Evolutionary conservation across 176 grass and related monocot genomes (phyloP).

Genomic region (Hsuehochloa calcarea): DNA sequence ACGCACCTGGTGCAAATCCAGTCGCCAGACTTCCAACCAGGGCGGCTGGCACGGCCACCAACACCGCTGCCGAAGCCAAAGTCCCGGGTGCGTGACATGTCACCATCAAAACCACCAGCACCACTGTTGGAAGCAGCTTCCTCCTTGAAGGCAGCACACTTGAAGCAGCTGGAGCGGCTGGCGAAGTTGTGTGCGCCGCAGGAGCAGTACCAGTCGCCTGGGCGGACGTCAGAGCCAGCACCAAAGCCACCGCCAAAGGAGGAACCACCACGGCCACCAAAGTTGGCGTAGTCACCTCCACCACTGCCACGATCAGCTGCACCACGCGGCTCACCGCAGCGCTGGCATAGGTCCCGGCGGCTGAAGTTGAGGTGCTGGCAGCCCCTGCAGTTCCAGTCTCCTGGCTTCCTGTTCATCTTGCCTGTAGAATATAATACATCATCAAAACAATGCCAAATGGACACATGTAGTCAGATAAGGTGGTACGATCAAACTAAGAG

Average conservation of each 20-base stretch:
- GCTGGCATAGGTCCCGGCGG: slow-evolving; percentile 80
- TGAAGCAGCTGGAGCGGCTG: slow-evolving; percentile 95
- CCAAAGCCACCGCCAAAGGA: slow-evolving; percentile 56
- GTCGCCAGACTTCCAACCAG: slow-evolving; percentile 89
- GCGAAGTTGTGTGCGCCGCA: slow-evolving; percentile 95
- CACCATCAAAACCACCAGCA: slow-evolving; percentile 62
- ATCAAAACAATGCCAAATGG: slow-evolving; percentile 26
- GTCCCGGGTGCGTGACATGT: slow-evolving; percentile 66
- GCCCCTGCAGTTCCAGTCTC: slow-evolving; percentile 95
- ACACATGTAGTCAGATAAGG: neutral
- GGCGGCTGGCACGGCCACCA: slow-evolving; percentile 44
- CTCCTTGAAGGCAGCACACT: slow-evolving; percentile 80
- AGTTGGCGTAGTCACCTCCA: slow-evolving; percentile 64
- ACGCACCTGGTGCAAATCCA: slow-evolving; percentile 95
- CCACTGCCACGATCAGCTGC: slow-evolving; percentile 48
- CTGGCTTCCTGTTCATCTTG: slow-evolving; percentile 97
- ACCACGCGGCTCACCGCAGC: slow-evolving; percentile 67
- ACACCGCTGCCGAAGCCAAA: slow-evolving; percentile 49
- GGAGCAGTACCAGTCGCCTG: slow-evolving; percentile 92
- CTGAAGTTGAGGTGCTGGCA: slow-evolving; percentile 99
- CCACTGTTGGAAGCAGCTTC: slow-evolving; percentile 61
- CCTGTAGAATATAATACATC: slow-evolving; percentile 29
- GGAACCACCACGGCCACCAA: slow-evolving; percentile 59
- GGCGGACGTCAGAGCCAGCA: slow-evolving; percentile 77
- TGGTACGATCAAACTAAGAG: neutral